Percentiles rank a stretch among this genome's conserved stretches.
Evolutionary conservation across 2,329 filamentous ascomycete species (phyloP).

Genomic region (Scolecobasidium constrictum): DNA sequence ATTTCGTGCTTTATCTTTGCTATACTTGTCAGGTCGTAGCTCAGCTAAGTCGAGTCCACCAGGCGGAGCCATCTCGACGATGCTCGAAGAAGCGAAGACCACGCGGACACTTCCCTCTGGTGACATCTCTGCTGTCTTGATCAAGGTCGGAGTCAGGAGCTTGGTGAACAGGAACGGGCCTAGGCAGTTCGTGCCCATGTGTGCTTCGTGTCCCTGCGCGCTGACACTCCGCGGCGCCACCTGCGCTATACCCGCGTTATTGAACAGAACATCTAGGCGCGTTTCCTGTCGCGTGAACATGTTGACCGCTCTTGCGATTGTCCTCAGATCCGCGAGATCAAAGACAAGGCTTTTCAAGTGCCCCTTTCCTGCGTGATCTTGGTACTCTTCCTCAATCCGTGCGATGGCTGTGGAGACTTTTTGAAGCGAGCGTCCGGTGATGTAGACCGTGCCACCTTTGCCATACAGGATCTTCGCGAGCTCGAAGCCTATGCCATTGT

Average conservation of each 20-base stretch:
- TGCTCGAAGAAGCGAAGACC: slow-evolving; percentile 20
- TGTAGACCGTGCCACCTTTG: slow-evolving; percentile 44
- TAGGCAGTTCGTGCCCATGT: slow-evolving; percentile 30
- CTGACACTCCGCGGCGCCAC: slow-evolving; percentile 17
- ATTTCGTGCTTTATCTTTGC: slow-evolving; percentile 12
- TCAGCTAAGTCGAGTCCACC: slow-evolving; percentile 14
- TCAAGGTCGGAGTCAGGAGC: slow-evolving; percentile 24
- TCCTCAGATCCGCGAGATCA: slow-evolving; percentile 32
- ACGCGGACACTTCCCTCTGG: slow-evolving; percentile 22
- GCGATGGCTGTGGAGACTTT: not conserved
- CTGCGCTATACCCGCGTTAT: slow-evolving; percentile 25
- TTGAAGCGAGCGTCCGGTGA: slow-evolving; percentile 34
- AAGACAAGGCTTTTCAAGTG: slow-evolving; percentile 18
- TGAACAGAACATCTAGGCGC: slow-evolving; percentile 31
- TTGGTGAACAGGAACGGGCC: slow-evolving; percentile 30
- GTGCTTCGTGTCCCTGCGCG: slow-evolving; percentile 23
- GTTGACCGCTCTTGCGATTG: slow-evolving; percentile 27
- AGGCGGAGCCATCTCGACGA: slow-evolving; percentile 10
- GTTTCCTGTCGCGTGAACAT: slow-evolving; percentile 27
- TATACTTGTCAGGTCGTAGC: slow-evolving; percentile 7
- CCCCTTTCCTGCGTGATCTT: slow-evolving; percentile 16
- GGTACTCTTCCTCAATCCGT: slow-evolving; percentile 1
- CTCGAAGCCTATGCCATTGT: slow-evolving; percentile 40
- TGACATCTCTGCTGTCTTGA: slow-evolving; percentile 18
- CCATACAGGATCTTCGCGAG: slow-evolving; percentile 43